Conservation (phyloP, 768 basidiomycete species). For the Phlegmacium glaucopus region DNA sequence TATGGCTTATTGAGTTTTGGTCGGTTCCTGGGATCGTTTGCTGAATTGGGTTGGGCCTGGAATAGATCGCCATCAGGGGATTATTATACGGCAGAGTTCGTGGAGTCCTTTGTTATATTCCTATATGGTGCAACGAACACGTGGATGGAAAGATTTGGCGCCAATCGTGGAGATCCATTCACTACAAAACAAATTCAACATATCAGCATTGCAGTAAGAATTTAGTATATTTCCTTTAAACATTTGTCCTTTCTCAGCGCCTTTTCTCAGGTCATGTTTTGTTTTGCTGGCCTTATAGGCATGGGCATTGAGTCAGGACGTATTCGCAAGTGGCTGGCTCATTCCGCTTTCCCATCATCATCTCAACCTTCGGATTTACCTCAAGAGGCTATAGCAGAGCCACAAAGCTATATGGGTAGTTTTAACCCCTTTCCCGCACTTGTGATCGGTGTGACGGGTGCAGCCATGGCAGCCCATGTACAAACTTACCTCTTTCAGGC, state of each 20-base stretch:
- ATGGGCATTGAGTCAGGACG: slow-evolving; percentile 84
- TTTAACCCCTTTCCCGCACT: slow-evolving; percentile 94
- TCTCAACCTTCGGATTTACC: slow-evolving; percentile 21
- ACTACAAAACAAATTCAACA: slow-evolving; percentile 93
- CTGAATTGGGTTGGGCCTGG: slow-evolving; percentile 94
- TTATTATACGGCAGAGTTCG: slow-evolving; percentile 66
- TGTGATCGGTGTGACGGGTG: slow-evolving; percentile 90
- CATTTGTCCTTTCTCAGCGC: background rate
- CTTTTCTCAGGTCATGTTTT: slow-evolving; percentile 73
- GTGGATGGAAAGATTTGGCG: slow-evolving; percentile 97
- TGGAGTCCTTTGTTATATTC: slow-evolving; percentile 81
- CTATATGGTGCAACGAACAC: slow-evolving; percentile 87
- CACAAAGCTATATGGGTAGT: slow-evolving; percentile 67
- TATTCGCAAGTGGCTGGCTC: slow-evolving; percentile 71
- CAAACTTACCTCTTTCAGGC: slow-evolving; percentile 91
- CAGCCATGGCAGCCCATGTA: slow-evolving; percentile 89
- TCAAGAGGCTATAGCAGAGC: slow-evolving; percentile 54
- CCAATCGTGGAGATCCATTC: slow-evolving; percentile 73
- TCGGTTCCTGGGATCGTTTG: slow-evolving; percentile 90
- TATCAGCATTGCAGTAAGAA: slow-evolving; percentile 81
- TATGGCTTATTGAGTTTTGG: slow-evolving; percentile 88
- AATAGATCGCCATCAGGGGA: slow-evolving; percentile 59
- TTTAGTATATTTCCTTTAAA: background rate
- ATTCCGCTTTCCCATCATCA: slow-evolving; percentile 39
- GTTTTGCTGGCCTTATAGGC: slow-evolving; percentile 89